Conservation (phyloP, 306 rosid species). For the Casuarina cunninghamiana region DNA sequence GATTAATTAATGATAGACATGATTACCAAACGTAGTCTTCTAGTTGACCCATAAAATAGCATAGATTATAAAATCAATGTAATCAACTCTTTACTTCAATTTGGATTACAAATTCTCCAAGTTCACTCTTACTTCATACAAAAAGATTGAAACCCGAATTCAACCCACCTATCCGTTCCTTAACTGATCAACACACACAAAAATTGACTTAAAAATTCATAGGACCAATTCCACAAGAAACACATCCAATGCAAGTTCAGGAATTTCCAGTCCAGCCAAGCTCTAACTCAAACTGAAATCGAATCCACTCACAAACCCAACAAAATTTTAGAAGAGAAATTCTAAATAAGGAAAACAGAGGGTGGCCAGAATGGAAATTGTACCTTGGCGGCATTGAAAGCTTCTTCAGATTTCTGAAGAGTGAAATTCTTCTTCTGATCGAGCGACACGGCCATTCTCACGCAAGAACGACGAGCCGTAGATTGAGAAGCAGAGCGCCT, state of each 20-base stretch:
- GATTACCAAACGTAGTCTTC: background rate
- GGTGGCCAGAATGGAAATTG: background rate
- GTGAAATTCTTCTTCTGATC: slow-evolving; percentile 68
- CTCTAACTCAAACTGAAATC: background rate
- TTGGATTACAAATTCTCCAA: background rate
- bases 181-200: background rate
- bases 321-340: background rate
- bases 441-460: slow-evolving; percentile 71
- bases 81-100: background rate
- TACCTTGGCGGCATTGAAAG: slow-evolving; percentile 89
- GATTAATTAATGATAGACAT: background rate
- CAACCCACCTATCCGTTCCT: background rate
- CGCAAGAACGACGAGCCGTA: slow-evolving; percentile 26
- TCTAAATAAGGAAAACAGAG: background rate
- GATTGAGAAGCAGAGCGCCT: slow-evolving; percentile 22
- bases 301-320: background rate
- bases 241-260: background rate
- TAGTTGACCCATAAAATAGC: background rate
- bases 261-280: background rate
- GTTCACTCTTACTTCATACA: background rate
- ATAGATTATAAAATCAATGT: background rate
- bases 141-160: background rate
- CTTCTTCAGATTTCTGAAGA: slow-evolving; percentile 81
- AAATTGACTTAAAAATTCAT: background rate
- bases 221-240: background rate